A percentile compares a stretch with the other conserved stretches of the same genome.
phyloP scores from a whole-genome alignment of 495 filamentous ascomycete species.

The Thermothielavioides terrestris region DNA sequence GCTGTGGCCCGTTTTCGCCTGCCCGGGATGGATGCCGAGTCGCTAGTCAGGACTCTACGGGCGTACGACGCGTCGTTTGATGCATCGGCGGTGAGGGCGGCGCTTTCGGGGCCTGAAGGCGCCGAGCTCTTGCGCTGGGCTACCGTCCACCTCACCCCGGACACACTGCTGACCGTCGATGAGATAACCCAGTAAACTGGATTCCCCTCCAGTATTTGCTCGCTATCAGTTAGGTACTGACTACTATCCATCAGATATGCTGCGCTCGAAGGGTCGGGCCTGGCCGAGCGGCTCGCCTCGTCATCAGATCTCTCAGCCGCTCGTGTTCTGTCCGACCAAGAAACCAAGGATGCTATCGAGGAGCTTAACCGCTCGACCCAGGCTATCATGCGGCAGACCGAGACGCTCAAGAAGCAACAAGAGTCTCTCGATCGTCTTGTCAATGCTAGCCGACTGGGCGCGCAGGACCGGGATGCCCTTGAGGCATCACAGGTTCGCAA shows the following conservation, averaged over 20 bases:
- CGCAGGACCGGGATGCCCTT: constrained; percentile 22
- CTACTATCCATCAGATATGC: constrained; percentile 25
- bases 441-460: constrained; percentile 15
- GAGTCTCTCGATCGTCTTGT: constrained; percentile 35
- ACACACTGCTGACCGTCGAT: constrained; percentile 36
- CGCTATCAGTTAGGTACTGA: constrained; percentile 1
- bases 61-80: constrained; percentile 24
- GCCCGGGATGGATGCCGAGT: constrained; percentile 20
- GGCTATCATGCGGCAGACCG: constrained; percentile 38
- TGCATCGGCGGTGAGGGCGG: constrained; percentile 23
- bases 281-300: constrained; percentile 27
- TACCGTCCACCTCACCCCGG: constrained; percentile 29
- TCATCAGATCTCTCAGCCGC: constrained; percentile 27
- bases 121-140: constrained; percentile 33
- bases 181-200: constrained; percentile 35
- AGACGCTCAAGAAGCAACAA: constrained; percentile 35
- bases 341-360: constrained; percentile 36
- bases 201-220: not conserved
- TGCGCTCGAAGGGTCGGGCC: constrained; percentile 28
- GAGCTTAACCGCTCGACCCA: constrained; percentile 39
- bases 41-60: constrained; percentile 18
- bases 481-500: constrained; percentile 23
- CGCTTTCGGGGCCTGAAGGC: constrained; percentile 13
- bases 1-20: not conserved
- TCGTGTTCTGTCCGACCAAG: constrained; percentile 29